A percentile compares a stretch with the other conserved stretches of the same genome.
phyloP scores from a whole-genome alignment of 208 protist species.

The Leishmania arabica region DNA sequence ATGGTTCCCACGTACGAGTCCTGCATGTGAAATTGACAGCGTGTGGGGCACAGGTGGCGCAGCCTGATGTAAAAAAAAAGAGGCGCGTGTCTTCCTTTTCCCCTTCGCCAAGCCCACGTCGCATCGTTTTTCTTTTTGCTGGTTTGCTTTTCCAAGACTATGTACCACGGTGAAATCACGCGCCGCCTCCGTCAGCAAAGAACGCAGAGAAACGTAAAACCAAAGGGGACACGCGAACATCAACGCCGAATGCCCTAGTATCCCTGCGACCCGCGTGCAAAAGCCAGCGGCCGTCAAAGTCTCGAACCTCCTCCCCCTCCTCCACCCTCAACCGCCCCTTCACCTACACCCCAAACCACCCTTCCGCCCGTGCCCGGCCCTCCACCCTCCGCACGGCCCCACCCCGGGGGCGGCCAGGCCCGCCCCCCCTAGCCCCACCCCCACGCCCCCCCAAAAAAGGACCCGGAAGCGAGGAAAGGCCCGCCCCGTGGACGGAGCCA shows the following conservation, averaged over 20 bases:
- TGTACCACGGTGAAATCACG: not conserved
- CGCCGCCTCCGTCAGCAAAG: not conserved
- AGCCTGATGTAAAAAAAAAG: not conserved
- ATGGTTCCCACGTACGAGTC: constrained; percentile 95
- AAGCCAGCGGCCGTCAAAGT: not conserved
- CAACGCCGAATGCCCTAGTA: not conserved
- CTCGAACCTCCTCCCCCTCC: not conserved
- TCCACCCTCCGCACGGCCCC: not conserved
- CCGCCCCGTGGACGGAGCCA: not conserved
- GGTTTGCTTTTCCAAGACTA: not conserved
- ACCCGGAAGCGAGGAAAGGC: too few species aligned
- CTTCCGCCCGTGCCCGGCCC: not conserved
- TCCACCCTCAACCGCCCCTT: not conserved
- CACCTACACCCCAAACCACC: too few species aligned
- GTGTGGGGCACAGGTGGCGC: not conserved
- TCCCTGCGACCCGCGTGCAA: not conserved
- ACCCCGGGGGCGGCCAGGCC: not conserved
- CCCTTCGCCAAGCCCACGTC: not conserved
- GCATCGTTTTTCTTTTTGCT: constrained; percentile 15
- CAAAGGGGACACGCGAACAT: not conserved
- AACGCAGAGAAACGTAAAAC: not conserved
- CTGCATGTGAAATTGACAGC: constrained; percentile 43
- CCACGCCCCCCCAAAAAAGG: too few species aligned
- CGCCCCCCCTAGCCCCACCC: not conserved
- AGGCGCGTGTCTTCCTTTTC: not conserved